Evolutionary conservation across 208 protist species (phyloP), one percentile per base, ranked within the genome.

Genomic region (Acanthamoeba healyi): DNA sequence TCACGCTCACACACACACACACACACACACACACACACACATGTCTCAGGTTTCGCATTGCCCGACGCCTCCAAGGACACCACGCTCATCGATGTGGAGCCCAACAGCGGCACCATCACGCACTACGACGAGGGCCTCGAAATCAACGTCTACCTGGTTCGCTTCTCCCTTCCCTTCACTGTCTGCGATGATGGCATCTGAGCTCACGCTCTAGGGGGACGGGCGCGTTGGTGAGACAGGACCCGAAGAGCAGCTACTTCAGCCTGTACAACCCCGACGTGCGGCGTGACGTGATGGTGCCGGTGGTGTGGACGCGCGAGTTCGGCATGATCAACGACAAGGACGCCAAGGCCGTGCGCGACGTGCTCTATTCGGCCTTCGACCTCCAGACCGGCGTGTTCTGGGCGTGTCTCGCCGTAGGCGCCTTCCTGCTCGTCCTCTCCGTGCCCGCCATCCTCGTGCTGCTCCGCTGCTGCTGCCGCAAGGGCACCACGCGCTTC

Each of bases 71-170:
- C 12, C 3, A 79, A 79, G n/a, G 86, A 92, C 32, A 42, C 26
- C n/a, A 92, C 56, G 24, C 2, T 92, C n/a, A 92, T 92, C 36
- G 86, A 92, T n/a, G 58, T 92, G 22, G 86, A 92, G 67, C 86
- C 86, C 36, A 65, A 92, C 58, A 65, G 34, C 67, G 86, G 86
- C 15, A 92, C 86, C 32, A 54, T 92, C 38, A 65, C 44, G 9
- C 86, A 92, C 40, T 92, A 92, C 44, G 86, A 92, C 61, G 56
- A 92, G 36, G 61, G 86, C 40, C 86, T 92, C 24, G n/a, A 92
- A n/a, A 92, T 92, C 38, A 92, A 92, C 86, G 58, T 92, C 86
- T 92, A 92, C 40, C 56, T 92, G 67, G 67, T 42, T 19, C 9
- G 3, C 19, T 19, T 79, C 36, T 4, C 26, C n/a, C 67, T 44